Conservation (phyloP, 257 asterid genomes). For the Nicotiana benthamiana region DNA sequence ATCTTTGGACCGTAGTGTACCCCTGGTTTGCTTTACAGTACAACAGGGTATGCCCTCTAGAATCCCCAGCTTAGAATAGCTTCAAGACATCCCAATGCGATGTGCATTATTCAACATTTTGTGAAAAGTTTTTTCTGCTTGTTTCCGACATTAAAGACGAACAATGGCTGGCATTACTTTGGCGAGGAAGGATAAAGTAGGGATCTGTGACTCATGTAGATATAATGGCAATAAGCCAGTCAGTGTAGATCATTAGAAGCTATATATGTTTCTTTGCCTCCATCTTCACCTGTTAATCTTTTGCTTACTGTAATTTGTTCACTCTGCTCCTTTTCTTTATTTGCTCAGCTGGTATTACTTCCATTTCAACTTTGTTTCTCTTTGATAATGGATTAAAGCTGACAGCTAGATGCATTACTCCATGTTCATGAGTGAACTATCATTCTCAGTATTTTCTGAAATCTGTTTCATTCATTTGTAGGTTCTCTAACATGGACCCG, state of each 20-base stretch:
- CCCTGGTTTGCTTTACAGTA: background rate
- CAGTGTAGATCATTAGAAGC: background rate
- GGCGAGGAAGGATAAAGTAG: background rate
- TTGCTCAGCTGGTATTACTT: background rate
- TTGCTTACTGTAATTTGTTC: background rate
- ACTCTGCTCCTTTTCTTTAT: background rate
- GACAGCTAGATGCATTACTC: background rate
- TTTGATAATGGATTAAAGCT: background rate
- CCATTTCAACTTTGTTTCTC: background rate
- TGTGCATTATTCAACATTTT: background rate
- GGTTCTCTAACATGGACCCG: background rate
- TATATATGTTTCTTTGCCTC: background rate
- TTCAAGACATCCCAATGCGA: background rate
- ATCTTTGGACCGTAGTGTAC: background rate
- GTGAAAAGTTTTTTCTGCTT: background rate
- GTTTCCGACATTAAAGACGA: background rate
- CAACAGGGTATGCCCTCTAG: background rate
- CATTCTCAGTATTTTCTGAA: background rate
- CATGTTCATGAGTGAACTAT: background rate
- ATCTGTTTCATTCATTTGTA: background rate
- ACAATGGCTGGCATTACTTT: background rate
- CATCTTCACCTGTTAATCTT: background rate
- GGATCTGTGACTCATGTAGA: background rate
- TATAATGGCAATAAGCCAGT: background rate
- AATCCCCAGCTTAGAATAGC: background rate